phyloP scores from a whole-genome alignment of 2,329 filamentous ascomycete genomes.

The Tricladium varicosporioides region DNA sequence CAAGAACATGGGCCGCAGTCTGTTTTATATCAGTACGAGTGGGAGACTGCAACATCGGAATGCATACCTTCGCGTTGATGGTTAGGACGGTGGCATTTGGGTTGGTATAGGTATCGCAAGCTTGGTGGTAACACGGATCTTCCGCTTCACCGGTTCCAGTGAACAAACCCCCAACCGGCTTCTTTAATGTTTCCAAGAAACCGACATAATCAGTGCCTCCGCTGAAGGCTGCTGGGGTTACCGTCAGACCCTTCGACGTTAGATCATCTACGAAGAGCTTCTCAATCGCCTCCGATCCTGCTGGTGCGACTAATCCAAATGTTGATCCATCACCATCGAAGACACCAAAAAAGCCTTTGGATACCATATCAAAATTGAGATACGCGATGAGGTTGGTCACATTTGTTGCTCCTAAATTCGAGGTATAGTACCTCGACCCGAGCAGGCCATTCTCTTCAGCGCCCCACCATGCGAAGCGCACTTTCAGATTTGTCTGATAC shows the following conservation, averaged over 20 bases:
- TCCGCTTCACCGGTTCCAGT: slow-evolving; percentile 14
- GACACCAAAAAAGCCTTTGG: slow-evolving; percentile 54
- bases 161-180: slow-evolving; percentile 14
- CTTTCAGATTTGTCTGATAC: slow-evolving; percentile 54
- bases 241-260: slow-evolving; percentile 7
- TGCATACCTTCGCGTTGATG: slow-evolving; percentile 14
- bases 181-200: slow-evolving; percentile 13
- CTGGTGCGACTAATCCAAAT: slow-evolving; percentile 52
- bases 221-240: slow-evolving; percentile 10
- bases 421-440: slow-evolving; percentile 57
- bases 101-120: slow-evolving; percentile 17
- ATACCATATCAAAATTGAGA: slow-evolving; percentile 65
- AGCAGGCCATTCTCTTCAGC: slow-evolving; percentile 63
- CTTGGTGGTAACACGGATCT: slow-evolving; percentile 19
- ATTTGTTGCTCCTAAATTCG: slow-evolving; percentile 45
- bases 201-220: slow-evolving; percentile 15
- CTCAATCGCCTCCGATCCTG: slow-evolving; percentile 55
- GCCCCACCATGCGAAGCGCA: slow-evolving; percentile 65
- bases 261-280: slow-evolving; percentile 43
- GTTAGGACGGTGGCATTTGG: slow-evolving; percentile 14
- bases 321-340: slow-evolving; percentile 54
- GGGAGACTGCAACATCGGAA: not conserved
- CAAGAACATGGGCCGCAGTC: slow-evolving; percentile 15
- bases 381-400: slow-evolving; percentile 56
- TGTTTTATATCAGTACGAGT: not conserved